Evolutionary conservation across 805 yeast genomes (phyloP).

Genomic region (Wickerhamia fluorescens): DNA sequence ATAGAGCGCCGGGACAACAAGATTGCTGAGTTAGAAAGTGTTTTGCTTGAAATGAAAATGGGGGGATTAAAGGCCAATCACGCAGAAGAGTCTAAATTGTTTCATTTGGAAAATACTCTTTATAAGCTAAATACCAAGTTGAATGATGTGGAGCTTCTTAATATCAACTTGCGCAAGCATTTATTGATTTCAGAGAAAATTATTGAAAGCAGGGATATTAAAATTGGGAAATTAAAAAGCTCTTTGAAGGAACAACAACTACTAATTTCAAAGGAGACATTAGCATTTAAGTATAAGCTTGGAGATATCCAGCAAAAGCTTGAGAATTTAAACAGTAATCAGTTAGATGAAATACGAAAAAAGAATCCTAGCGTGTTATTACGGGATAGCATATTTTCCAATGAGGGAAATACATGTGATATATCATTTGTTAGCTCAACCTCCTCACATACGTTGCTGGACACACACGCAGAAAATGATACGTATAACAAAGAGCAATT

Average conservation of each 20-base stretch:
- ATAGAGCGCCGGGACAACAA: conserved; percentile 20
- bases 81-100: conserved; percentile 42
- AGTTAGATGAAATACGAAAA: conserved; percentile 8
- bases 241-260: conserved; percentile 45
- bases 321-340: conserved; percentile 7
- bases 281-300: conserved; percentile 42
- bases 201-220: conserved; percentile 48
- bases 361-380: conserved; percentile 9
- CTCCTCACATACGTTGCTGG: too few species aligned
- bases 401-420: too few species aligned
- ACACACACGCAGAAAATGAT: too few species aligned
- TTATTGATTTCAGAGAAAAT: conserved; percentile 48
- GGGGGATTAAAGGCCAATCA: conserved; percentile 22
- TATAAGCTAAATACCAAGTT: conserved; percentile 52
- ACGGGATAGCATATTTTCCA: conserved; percentile 10
- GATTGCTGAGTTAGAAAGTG: conserved; percentile 25
- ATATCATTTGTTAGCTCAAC: too few species aligned
- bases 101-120: conserved; percentile 51
- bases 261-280: conserved; percentile 41
- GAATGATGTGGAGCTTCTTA: conserved; percentile 56
- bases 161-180: conserved; percentile 49
- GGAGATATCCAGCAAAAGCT: conserved; percentile 16
- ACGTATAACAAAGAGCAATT: too few species aligned
- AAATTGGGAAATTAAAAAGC: conserved; percentile 48
- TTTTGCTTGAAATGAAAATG: conserved; percentile 23